Percentiles rank a stretch among this genome's conserved stretches.
These are phyloP conservation scores for Helminthosporium solani DNA, from an alignment of 2,329 filamentous ascomycete species.

Conservation along the genomic window DNA sequence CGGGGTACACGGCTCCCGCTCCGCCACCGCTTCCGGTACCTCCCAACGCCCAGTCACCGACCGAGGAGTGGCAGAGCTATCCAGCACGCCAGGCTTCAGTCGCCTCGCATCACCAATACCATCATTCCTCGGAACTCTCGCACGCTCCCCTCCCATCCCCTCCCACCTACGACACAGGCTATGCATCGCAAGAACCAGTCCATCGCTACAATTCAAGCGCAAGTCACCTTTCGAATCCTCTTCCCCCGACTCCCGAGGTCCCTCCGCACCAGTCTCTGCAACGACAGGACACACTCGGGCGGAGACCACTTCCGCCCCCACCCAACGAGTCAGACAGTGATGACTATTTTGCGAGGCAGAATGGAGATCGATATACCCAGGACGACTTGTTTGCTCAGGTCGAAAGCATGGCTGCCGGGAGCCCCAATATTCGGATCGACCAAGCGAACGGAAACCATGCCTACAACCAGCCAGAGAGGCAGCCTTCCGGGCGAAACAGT, in stretches of 20 bases:
- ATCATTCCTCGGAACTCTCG: conserved; percentile 25
- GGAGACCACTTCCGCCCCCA: conserved; percentile 62
- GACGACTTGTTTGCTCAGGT: conserved; percentile 61
- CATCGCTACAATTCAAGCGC: conserved; percentile 35
- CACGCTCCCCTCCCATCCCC: conserved; percentile 41
- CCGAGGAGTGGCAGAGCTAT: conserved; percentile 39
- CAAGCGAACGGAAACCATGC: conserved; percentile 35
- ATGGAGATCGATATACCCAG: conserved; percentile 42
- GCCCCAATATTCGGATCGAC: conserved; percentile 41
- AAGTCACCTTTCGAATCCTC: conserved; percentile 40
- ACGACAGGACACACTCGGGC: conserved; percentile 54
- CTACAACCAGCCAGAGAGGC: conserved; percentile 25
- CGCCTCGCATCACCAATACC: conserved; percentile 32
- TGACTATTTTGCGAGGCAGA: conserved; percentile 41
- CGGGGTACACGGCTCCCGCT: conserved; percentile 39
- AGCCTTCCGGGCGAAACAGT: conserved; percentile 31
- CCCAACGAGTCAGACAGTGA: conserved; percentile 50
- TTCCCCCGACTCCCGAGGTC: conserved; percentile 52
- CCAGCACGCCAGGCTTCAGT: conserved; percentile 30
- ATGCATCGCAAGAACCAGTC: conserved; percentile 27
- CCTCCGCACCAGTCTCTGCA: conserved; percentile 53
- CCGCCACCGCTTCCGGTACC: conserved; percentile 40
- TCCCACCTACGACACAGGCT: conserved; percentile 32
- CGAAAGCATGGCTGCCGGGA: conserved; percentile 49
- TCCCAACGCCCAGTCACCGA: conserved; percentile 34